Evolutionary conservation across 2,329 filamentous ascomycete genomes (phyloP).

Genomic region (Lachnellula hyalina): DNA sequence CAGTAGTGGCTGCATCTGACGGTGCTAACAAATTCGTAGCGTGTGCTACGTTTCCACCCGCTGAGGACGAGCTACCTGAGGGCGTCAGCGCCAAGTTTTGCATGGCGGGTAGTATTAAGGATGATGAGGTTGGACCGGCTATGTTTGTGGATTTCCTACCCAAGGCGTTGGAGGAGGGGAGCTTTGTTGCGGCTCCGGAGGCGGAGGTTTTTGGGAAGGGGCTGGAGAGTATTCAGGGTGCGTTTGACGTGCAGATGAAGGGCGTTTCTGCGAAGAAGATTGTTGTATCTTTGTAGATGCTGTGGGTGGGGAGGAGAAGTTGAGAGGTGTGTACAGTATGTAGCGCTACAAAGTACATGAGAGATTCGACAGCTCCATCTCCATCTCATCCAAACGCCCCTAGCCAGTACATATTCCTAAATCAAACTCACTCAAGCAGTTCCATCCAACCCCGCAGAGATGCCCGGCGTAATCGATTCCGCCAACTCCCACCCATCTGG

Average conservation of each 20-base stretch:
- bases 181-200: constrained; percentile 34
- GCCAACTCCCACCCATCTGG: constrained; percentile 6
- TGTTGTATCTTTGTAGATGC: constrained; percentile 5
- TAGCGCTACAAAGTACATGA: too few relatives aligned
- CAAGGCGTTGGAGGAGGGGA: constrained; percentile 32
- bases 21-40: neutral
- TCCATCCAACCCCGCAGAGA: neutral
- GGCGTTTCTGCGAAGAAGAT: constrained; percentile 16
- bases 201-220: constrained; percentile 37
- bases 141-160: constrained; percentile 36
- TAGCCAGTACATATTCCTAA: neutral
- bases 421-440: neutral
- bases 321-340: too few relatives aligned
- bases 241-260: constrained; percentile 28
- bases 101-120: neutral
- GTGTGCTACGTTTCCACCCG: neutral
- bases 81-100: neutral
- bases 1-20: neutral
- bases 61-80: neutral
- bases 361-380: too few relatives aligned
- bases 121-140: constrained; percentile 11
- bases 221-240: constrained; percentile 37
- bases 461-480: neutral
- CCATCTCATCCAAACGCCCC: too few relatives aligned
- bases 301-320: too few relatives aligned